phyloP scores from a whole-genome alignment of 73 alveolate species.

The Paramecium biaurelia region DNA sequence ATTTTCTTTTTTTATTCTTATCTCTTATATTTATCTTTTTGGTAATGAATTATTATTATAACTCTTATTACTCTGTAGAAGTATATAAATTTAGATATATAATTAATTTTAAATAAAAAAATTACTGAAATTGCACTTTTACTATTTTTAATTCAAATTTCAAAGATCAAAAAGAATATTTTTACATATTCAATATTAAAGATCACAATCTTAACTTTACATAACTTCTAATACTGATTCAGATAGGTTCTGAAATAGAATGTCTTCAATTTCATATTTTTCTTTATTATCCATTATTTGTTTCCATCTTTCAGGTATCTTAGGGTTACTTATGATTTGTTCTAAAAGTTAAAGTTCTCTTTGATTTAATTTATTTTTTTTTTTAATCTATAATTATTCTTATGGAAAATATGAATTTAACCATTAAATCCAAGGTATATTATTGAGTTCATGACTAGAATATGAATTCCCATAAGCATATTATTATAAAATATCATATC shows the following conservation, averaged over 20 bases:
- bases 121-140: too few species aligned
- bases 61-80: too few species aligned
- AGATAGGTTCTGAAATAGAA: neutral
- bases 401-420: neutral
- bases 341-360: neutral
- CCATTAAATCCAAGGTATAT: neutral
- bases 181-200: too few species aligned
- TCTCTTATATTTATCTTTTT: too few species aligned
- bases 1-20: too few species aligned
- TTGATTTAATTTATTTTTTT: neutral
- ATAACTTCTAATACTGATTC: neutral
- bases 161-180: too few species aligned
- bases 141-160: too few species aligned
- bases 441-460: neutral
- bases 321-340: neutral
- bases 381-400: neutral
- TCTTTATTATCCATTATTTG: neutral
- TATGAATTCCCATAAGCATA: slow-evolving; percentile 1
- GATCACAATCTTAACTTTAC: neutral
- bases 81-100: too few species aligned
- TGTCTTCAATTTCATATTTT: slow-evolving; percentile 22
- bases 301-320: neutral
- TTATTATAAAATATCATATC: slow-evolving; percentile 12
- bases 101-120: too few species aligned
- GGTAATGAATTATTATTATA: neutral